Conservation (phyloP, 2,329 filamentous ascomycete species). For the Xylariales sp. region DNA sequence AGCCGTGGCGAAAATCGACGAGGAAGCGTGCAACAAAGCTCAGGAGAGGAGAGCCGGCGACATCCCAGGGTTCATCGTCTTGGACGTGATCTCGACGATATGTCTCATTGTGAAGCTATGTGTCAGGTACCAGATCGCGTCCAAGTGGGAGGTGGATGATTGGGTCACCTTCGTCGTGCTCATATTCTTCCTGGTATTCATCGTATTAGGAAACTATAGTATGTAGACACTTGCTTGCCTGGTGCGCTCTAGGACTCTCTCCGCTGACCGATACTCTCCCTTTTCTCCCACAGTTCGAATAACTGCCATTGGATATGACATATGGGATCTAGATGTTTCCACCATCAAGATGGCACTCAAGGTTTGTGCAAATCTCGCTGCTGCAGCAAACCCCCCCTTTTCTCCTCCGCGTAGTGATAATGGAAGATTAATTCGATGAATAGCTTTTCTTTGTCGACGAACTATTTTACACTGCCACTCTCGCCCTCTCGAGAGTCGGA, state of each 20-base stretch:
- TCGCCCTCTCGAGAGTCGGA: conserved; percentile 28
- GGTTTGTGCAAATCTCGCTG: no score
- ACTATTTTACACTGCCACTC: conserved; percentile 9
- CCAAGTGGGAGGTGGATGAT: conserved; percentile 5
- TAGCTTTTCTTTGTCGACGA: conserved; percentile 10
- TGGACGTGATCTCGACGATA: conserved; percentile 4
- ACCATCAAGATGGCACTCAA: conserved; percentile 7
- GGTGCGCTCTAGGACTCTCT: no score
- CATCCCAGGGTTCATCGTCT: conserved; percentile 5
- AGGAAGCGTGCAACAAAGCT: conserved; percentile 8
- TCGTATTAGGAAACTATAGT: conserved; percentile 7
- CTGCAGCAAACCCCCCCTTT: no score
- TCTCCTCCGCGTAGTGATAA: background rate
- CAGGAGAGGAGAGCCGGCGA: conserved; percentile 4
- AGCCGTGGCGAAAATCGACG: conserved; percentile 7
- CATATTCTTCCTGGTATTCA: conserved; percentile 6
- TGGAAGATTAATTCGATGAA: background rate
- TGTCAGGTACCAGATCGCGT: conserved; percentile 1
- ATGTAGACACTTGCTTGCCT: background rate
- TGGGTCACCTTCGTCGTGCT: conserved; percentile 4
- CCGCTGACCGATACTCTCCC: no score
- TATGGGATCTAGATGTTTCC: conserved; percentile 7
- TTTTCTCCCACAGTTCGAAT: conserved; percentile 7
- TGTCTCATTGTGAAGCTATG: conserved; percentile 5
- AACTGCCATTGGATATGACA: conserved; percentile 7